Base-by-base conservation (phyloP, 192 early-diverging fungal species). In the Cladochytrium replicatum region DNA sequence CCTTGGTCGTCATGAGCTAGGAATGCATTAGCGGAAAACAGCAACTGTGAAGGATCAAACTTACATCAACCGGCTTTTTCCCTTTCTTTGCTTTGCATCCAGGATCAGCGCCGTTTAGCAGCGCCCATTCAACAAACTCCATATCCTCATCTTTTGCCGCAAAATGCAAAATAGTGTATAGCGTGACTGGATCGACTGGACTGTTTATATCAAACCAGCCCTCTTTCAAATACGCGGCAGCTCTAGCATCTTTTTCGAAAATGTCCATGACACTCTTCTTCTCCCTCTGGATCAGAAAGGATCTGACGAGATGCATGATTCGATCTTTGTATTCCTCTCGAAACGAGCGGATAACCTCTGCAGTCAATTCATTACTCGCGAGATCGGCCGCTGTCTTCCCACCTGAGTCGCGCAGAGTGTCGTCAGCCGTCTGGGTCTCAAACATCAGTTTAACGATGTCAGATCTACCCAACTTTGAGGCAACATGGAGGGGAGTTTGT, bases 91-190 rank as follows among this genome's bases (percentile, higher is more conserved):
- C 86, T 8, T 71, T 69, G 1, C 85, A 74, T 39, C 78, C 66
- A 4, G 83, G 78, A 43, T 90, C 86, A 25, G 82, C 84, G 11
- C 88, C 84, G 46, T 82, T 73, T 39, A 75, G 78, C 19, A 88
- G 57, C 29, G 72, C 74, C 79, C 81, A 87, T 38, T 71, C 61
- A 6, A 85, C 81, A 64, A 89, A 66, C 32, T 65, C 77, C 23
- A 78, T 39, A 55, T 85, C 60, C 31, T 75, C 77, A 37, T 67
- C 59, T 32, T 67, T 61, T 23, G 83, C 79, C 0, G 82, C 84
- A 43, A 80, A 43, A 53, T 90, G 88, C 55, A 90, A 47, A 15
- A 88, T 54, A 24, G 82, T 82, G 0, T 71, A 66, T 41, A 82
- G 82, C 7, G 66, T 73, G 5, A 69, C 66, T 2, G 67, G 41